These are phyloP conservation scores for Cotoneaster glaucophyllus DNA, from an alignment of 306 rosid species.

Conservation along the genomic window DNA sequence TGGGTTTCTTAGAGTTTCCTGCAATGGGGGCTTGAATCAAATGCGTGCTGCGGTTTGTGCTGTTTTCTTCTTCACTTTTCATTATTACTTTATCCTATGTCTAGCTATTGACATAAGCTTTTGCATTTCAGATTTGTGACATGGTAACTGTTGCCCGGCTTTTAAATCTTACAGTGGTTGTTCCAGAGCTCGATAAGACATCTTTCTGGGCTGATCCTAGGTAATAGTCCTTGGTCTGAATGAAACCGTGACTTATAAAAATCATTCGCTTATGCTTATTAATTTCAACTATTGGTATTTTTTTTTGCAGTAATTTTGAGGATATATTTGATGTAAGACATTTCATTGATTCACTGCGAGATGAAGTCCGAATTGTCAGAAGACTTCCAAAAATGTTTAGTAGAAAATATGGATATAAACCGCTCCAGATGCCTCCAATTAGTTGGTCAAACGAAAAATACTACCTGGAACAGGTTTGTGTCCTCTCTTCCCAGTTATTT, in stretches of 20 bases:
- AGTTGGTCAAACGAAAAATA: conserved; percentile 94
- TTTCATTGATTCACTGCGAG: conserved; percentile 82
- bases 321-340: conserved; percentile 89
- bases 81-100: conserved; percentile 2
- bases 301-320: conserved; percentile 76
- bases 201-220: conserved; percentile 99
- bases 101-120: conserved; percentile 23
- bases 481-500: not conserved
- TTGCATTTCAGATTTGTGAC: conserved; percentile 82
- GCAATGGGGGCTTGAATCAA: conserved; percentile 99
- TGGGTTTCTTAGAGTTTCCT: conserved; percentile 93
- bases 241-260: conserved; percentile 1
- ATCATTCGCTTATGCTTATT: conserved; percentile 13
- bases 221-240: conserved; percentile 34
- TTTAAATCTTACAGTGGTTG: conserved; percentile 89
- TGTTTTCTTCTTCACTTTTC: conserved; percentile 6
- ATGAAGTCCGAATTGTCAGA: conserved; percentile 84
- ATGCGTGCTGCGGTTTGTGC: conserved; percentile 98
- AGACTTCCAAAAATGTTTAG: conserved; percentile 74
- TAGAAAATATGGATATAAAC: conserved; percentile 50
- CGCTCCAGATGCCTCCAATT: conserved; percentile 81
- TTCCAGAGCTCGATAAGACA: conserved; percentile 94
- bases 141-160: conserved; percentile 95
- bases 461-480: conserved; percentile 79
- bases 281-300: conserved; percentile 24